Evolutionary conservation across 768 basidiomycete genomes (phyloP), one percentile per base, ranked within the genome.

Genomic region (Chalciporus sphaerocephalus): DNA sequence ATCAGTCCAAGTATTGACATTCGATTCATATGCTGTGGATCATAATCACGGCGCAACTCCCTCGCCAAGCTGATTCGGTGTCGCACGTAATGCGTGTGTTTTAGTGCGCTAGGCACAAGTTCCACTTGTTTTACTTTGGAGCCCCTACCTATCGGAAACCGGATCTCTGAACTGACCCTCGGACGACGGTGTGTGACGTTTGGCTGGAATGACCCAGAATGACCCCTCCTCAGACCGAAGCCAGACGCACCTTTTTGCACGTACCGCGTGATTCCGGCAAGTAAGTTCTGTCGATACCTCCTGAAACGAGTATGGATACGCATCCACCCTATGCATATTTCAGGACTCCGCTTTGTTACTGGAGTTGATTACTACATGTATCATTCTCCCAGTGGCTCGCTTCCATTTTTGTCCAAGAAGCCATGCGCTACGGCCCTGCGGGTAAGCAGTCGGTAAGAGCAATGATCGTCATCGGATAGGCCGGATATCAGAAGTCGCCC

Each of bases 261-360:
- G 37, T 9, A 9, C 42, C 58, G 56, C 47, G 58, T 56, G 58
- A 60, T 56, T n/a, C 45, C 58, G 60, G 58, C 57, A 62, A 60
- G 53, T 51, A 59, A 42, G 58, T 54, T 57, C 46, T 54, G 45
- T 40, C 37, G 39, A 38, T 18, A 40, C 40, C 42, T 51, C 38
- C 45, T 59, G 57, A 59, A 59, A 61, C 59, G 56, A 35, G 51
- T 51, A 60, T 60, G 57, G 58, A 60, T 51, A 46, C 46, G 6
- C 18, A 46, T 54, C 47, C 58, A 60, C 44, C 25, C 42, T 27
- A 47, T 23, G 36, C 42, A 21, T 32, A 50, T 46, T 25, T 20
- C 44, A 48, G 54, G 48, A 24, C 13, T 39, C 58, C 46, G 57
- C 45, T 5, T 39, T 23, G 48, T 46, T 47, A 42, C 44, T 47